phyloP scores from a whole-genome alignment of 2,329 filamentous ascomycete species.

The Fusarium bactridioides region DNA sequence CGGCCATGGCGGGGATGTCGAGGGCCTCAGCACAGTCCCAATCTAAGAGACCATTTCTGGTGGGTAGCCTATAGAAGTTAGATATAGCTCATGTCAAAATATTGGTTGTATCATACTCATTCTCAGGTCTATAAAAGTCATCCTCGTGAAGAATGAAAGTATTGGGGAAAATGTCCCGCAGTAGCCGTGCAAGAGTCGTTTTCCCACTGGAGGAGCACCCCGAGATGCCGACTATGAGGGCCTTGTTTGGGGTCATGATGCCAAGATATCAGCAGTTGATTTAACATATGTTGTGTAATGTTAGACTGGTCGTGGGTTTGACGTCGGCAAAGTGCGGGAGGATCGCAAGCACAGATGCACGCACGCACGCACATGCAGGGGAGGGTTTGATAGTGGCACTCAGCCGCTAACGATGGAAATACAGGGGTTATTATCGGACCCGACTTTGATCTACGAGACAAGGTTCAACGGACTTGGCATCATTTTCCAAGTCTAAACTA shows the following conservation, averaged over 20 bases:
- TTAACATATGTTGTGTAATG: neutral
- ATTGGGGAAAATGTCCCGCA: constrained; percentile 81
- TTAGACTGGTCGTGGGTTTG: neutral
- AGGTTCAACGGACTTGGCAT: neutral
- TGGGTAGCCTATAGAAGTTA: constrained; percentile 53
- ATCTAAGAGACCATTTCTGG: constrained; percentile 72
- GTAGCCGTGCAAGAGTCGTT: constrained; percentile 86
- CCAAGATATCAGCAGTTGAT: neutral
- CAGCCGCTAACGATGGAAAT: neutral
- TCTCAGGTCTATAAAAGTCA: constrained; percentile 90
- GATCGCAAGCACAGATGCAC: neutral
- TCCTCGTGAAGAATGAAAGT: constrained; percentile 92
- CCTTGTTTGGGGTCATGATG: constrained; percentile 51
- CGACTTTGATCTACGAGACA: neutral
- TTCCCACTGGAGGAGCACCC: constrained; percentile 94
- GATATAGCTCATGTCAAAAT: neutral
- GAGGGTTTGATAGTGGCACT: constrained; percentile 15
- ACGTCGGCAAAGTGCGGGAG: neutral
- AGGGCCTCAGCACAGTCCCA: constrained; percentile 91
- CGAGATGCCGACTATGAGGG: constrained; percentile 80
- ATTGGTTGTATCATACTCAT: constrained; percentile 59
- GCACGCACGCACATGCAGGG: constrained; percentile 1
- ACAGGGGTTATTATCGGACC: neutral
- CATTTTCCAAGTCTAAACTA: neutral
- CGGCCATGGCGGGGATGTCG: constrained; percentile 72